Evolutionary conservation across 495 filamentous ascomycete genomes (phyloP), one percentile per base, ranked within the genome.

Genomic region (Penicillium paradoxum): DNA sequence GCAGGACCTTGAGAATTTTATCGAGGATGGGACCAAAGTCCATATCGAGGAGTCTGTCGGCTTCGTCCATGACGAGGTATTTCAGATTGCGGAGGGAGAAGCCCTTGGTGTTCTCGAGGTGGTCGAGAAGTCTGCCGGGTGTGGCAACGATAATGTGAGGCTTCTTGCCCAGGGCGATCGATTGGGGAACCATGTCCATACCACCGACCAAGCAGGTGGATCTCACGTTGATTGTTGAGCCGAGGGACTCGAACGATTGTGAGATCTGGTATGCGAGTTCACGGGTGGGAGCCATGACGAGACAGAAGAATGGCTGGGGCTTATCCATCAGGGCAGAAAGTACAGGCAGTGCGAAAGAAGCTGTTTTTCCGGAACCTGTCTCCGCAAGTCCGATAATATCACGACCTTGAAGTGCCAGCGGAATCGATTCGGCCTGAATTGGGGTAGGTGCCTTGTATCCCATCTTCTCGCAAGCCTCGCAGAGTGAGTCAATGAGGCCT

Each of bases 81-180:
- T 90, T 89, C 4, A 97, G 72, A 14, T 72, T 73, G 6, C 83
- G 81, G 33, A 97, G 71, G 7, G 84, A 88, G 69, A 98, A 98
- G 8, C 93, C 92, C 66, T 95, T 96, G 6, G 93, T 98, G 65
- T 96, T 96, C 67, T 98, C 91, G 9, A 97, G 74, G 65, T 98
- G 93, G 60, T 98, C 93, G 2, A 97, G 75, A 10, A 98, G 71
- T 46, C 93, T 82, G 43, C 93, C 92, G 0, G 93, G 93, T 0
- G 93, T 96, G 0, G 92, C 93, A 40, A 79, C 74, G 30, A 96
- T 67, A 11, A 96, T 83, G 53, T 97, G 92, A 3, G 92, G 92
- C 52, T 90, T 91, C 78, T 95, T 96, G 7, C 86, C 88, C 1
- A 98, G 79, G 0, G 90, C 83, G 53, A 98, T 92, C 1, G 85